Conservation (phyloP, 345 rosid genomes). For the Eucalyptus victrix region DNA sequence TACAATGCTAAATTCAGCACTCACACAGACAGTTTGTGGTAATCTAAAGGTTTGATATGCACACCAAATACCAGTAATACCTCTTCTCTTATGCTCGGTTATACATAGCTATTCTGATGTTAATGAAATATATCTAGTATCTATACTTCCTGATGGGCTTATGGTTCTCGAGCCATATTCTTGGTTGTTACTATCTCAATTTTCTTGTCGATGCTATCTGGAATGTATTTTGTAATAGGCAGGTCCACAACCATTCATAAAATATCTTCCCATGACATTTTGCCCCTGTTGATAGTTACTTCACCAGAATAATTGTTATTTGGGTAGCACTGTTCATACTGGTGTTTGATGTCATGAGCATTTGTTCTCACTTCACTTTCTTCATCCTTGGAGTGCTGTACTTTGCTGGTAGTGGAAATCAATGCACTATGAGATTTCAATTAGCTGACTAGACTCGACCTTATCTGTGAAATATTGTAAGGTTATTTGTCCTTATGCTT, state of each 20-base stretch:
- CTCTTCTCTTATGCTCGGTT: neutral
- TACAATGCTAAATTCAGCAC: conserved; percentile 94
- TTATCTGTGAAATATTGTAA: neutral
- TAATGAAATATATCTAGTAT: neutral
- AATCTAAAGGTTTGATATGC: conserved; percentile 65
- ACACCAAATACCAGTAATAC: neutral
- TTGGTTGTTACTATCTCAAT: neutral
- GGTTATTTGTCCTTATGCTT: neutral
- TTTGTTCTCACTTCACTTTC: neutral
- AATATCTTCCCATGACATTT: neutral
- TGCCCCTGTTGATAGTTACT: neutral
- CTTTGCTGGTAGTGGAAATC: neutral
- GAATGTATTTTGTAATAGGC: neutral
- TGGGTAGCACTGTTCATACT: neutral
- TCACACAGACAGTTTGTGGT: conserved; percentile 96
- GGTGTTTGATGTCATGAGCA: neutral
- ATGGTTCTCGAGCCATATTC: neutral
- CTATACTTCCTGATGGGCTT: neutral
- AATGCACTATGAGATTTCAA: neutral
- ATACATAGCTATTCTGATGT: neutral
- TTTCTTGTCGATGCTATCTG: neutral
- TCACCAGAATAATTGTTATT: neutral
- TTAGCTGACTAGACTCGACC: neutral
- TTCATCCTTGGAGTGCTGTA: neutral
- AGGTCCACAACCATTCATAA: neutral